These are phyloP conservation scores for Penicillium taxi DNA, from an alignment of 495 filamentous ascomycete genomes.

Conservation along the genomic window DNA sequence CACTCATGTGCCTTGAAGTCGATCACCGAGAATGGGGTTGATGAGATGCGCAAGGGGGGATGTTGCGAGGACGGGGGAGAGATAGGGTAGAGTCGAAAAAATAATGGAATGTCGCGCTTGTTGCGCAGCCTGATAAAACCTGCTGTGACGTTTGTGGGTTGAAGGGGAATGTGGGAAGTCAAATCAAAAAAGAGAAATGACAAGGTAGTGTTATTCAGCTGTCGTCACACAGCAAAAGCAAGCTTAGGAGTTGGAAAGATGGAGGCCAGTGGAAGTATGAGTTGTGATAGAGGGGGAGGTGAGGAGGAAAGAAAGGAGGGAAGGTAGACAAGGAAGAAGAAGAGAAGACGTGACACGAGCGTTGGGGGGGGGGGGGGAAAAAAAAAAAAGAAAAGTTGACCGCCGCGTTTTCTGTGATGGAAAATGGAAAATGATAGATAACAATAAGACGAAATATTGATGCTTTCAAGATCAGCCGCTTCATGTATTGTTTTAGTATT, in stretches of 20 bases:
- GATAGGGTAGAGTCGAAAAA: slow-evolving; percentile 2
- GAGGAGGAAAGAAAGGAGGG: slow-evolving; percentile 10
- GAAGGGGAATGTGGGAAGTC: slow-evolving; percentile 4
- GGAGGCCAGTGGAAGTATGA: too few species aligned
- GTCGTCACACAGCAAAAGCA: too few species aligned
- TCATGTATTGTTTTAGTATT: slow-evolving; percentile 8
- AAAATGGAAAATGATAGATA: slow-evolving; percentile 5
- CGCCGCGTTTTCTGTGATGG: background rate
- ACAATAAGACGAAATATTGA: slow-evolving; percentile 17
- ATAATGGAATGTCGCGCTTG: slow-evolving; percentile 35
- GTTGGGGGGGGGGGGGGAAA: slow-evolving; percentile 6
- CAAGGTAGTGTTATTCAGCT: too few species aligned
- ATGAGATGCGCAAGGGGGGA: slow-evolving; percentile 36
- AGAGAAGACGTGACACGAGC: slow-evolving; percentile 7
- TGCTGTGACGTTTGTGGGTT: slow-evolving; percentile 6
- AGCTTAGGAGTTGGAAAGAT: too few species aligned
- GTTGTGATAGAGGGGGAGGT: slow-evolving; percentile 12
- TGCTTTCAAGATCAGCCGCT: slow-evolving; percentile 21
- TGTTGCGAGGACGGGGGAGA: slow-evolving; percentile 16
- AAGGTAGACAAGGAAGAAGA: slow-evolving; percentile 13
- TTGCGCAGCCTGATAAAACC: slow-evolving; percentile 33
- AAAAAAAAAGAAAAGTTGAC: slow-evolving; percentile 2
- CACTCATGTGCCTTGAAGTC: slow-evolving; percentile 33
- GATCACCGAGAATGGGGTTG: slow-evolving; percentile 27
- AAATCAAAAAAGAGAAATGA: too few species aligned